phyloP scores from a whole-genome alignment of 805 yeast genomes.

The Kluyveromyces wickerhamii region DNA sequence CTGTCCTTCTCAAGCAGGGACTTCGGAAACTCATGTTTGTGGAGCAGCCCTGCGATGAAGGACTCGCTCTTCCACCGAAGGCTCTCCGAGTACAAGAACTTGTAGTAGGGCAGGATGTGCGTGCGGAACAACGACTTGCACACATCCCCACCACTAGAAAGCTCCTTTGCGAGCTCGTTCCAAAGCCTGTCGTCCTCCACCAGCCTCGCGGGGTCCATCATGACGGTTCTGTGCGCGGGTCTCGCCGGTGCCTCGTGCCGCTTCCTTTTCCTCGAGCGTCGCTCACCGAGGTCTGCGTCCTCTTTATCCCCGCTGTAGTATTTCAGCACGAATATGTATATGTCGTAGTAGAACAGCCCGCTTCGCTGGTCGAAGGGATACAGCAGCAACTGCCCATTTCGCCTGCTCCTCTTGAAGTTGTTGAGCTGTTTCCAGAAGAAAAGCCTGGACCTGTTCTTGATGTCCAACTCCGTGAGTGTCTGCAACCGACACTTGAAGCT shows the following conservation, averaged over 20 bases:
- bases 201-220: constrained; percentile 5
- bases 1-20: constrained; percentile 25
- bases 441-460: constrained; percentile 53
- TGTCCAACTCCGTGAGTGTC: constrained; percentile 52
- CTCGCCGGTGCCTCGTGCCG: constrained; percentile 3
- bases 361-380: constrained; percentile 1
- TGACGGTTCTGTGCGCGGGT: no score
- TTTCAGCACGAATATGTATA: constrained; percentile 31
- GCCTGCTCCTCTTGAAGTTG: constrained; percentile 35
- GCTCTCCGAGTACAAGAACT: constrained; percentile 19
- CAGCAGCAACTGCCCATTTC: constrained; percentile 4
- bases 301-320: constrained; percentile 9
- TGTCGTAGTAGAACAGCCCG: constrained; percentile 32
- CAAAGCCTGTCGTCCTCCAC: constrained; percentile 21
- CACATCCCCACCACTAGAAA: constrained; percentile 2
- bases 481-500: constrained; percentile 65
- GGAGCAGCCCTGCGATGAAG: constrained; percentile 15
- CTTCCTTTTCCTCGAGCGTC: constrained; percentile 7
- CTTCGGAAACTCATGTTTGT: constrained; percentile 25
- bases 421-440: constrained; percentile 56
- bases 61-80: constrained; percentile 11
- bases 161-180: constrained; percentile 15
- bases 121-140: constrained; percentile 19
- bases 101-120: constrained; percentile 28
- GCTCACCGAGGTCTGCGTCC: neutral